Evolutionary conservation across 805 yeast species (phyloP).

Genomic region (Priceomyces haplophilus): DNA sequence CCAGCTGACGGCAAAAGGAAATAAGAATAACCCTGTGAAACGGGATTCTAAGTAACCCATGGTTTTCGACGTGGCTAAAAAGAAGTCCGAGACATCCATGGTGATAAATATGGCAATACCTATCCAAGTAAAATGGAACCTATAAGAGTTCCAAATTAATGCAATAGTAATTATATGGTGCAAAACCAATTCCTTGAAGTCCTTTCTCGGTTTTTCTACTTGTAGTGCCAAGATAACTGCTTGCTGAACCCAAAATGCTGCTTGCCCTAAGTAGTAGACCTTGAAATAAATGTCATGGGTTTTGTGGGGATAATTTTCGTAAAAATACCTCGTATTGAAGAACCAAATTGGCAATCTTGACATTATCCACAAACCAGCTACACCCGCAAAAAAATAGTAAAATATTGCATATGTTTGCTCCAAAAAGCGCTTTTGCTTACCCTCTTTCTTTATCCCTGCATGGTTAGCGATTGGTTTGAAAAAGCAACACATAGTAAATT

Average conservation of each 20-base stretch:
- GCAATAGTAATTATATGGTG: constrained; percentile 92
- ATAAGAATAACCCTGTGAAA: constrained; percentile 61
- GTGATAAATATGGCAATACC: constrained; percentile 88
- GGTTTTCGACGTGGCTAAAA: constrained; percentile 80
- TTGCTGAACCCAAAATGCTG: constrained; percentile 98
- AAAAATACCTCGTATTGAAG: constrained; percentile 81
- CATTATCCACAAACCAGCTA: constrained; percentile 90
- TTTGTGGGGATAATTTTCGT: constrained; percentile 77
- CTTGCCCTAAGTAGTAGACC: constrained; percentile 83
- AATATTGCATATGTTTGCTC: constrained; percentile 87
- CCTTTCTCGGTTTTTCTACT: constrained; percentile 93
- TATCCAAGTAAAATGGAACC: constrained; percentile 95
- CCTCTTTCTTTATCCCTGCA: constrained; percentile 50
- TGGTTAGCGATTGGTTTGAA: constrained; percentile 66
- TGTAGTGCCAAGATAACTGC: constrained; percentile 77
- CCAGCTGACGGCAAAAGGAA: constrained; percentile 74
- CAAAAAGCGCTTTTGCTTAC: constrained; percentile 75
- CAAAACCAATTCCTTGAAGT: constrained; percentile 82
- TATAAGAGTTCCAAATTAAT: constrained; percentile 80
- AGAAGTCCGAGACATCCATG: constrained; percentile 94
- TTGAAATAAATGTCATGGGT: constrained; percentile 69
- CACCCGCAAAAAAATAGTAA: constrained; percentile 79
- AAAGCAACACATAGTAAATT: constrained; percentile 80
- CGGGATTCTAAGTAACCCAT: constrained; percentile 76
- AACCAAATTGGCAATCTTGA: constrained; percentile 76